A percentile compares a stretch with the other conserved stretches of the same genome.
phyloP scores from a whole-genome alignment of 192 early-diverging fungal species.

The Coemansia guatemalensis region DNA sequence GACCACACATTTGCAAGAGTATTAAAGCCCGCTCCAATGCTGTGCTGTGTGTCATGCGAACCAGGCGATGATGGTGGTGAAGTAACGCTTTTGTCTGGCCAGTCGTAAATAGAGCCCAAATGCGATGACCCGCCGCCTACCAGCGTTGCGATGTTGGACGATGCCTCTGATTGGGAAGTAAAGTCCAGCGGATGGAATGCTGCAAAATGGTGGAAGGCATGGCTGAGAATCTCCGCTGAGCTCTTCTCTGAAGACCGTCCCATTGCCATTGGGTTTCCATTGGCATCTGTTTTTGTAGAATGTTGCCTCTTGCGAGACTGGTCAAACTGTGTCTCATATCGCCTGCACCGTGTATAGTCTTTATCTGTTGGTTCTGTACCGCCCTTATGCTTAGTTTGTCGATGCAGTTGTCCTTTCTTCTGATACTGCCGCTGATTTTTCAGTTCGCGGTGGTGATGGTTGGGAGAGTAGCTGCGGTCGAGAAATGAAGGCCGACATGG shows the following conservation, averaged over 20 bases:
- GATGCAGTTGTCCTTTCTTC: too few species aligned
- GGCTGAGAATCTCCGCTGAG: constrained; percentile 40
- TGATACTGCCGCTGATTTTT: too few species aligned
- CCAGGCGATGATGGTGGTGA: neutral
- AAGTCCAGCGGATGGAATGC: constrained; percentile 50
- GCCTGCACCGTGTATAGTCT: too few species aligned
- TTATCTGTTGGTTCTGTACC: too few species aligned
- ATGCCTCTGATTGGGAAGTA: constrained; percentile 5
- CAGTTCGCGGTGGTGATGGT: constrained; percentile 1
- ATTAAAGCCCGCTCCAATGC: neutral
- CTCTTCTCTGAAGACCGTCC: neutral
- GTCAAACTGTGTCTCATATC: too few species aligned
- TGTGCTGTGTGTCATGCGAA: neutral
- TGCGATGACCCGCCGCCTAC: neutral
- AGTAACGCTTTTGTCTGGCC: too few species aligned
- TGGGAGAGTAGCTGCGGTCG: constrained; percentile 1
- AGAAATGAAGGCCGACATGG: constrained; percentile 40
- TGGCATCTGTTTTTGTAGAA: too few species aligned
- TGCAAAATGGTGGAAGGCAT: constrained; percentile 37
- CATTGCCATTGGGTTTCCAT: too few species aligned
- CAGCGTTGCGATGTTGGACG: neutral
- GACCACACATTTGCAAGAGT: constrained; percentile 19
- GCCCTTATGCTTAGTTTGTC: too few species aligned
- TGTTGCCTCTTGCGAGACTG: too few species aligned
- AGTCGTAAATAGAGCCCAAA: too few species aligned